Evolutionary conservation across 2,329 filamentous ascomycete species (phyloP).

Genomic region (Sporothrix mexicana): DNA sequence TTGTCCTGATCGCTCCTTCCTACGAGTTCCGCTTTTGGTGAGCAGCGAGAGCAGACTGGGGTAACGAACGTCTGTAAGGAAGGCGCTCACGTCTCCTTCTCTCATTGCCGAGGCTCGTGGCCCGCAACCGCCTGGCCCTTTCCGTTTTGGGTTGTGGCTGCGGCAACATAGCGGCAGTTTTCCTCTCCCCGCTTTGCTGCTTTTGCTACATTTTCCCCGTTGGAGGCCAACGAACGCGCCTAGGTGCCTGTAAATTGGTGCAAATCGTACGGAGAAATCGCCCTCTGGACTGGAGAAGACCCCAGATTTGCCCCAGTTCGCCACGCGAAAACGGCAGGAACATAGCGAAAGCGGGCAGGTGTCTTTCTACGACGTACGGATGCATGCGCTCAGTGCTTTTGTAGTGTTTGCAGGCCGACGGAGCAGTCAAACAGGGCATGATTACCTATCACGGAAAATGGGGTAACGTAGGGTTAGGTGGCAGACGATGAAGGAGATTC

Average conservation of each 20-base stretch:
- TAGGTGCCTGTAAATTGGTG: neutral
- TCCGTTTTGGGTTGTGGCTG: constrained; percentile 26
- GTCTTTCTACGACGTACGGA: neutral
- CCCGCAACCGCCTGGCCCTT: constrained; percentile 11
- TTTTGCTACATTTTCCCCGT: constrained; percentile 22
- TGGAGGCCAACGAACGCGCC: constrained; percentile 10
- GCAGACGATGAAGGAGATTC: neutral
- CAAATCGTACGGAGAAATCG: constrained; percentile 3
- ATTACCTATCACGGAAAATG: neutral
- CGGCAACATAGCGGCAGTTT: constrained; percentile 33
- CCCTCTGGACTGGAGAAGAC: constrained; percentile 7
- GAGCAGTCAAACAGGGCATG: neutral
- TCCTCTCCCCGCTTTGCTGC: constrained; percentile 28
- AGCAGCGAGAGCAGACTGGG: neutral
- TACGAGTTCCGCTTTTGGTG: neutral
- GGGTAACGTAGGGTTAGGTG: neutral
- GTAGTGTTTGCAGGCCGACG: no score
- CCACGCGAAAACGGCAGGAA: constrained; percentile 28
- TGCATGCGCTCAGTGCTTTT: neutral
- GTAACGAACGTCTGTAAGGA: neutral
- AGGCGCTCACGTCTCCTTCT: neutral
- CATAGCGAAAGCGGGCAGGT: constrained; percentile 18
- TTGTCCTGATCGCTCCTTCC: neutral
- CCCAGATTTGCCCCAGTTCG: neutral
- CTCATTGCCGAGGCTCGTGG: constrained; percentile 32